These are phyloP conservation scores for Boletus calvinii DNA, from an alignment of 1,284 basidiomycete genomes.

Conservation along the genomic window DNA sequence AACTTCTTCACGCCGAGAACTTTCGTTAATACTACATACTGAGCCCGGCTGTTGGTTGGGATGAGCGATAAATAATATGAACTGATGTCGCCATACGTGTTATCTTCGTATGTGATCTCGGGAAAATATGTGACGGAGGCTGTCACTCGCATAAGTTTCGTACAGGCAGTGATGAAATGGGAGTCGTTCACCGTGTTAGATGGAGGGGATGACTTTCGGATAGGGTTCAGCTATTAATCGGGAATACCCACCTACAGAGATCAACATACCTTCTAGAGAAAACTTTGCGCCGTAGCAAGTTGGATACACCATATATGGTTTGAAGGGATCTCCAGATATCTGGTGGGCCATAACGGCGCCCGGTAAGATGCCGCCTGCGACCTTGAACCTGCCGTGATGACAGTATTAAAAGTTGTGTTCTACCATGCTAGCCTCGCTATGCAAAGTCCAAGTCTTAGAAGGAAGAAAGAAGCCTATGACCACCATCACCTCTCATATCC, in stretches of 20 bases:
- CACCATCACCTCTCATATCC: too few species aligned
- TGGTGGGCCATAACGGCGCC: constrained; percentile 27
- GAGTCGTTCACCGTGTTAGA: constrained; percentile 15
- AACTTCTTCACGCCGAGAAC: constrained; percentile 46
- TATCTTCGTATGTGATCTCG: constrained; percentile 33
- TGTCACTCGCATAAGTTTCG: constrained; percentile 16
- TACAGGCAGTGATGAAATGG: background rate
- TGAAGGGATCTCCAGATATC: constrained; percentile 20
- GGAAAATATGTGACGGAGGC: constrained; percentile 46
- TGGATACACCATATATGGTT: constrained; percentile 22
- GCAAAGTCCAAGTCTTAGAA: too few species aligned
- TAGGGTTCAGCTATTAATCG: too few species aligned
- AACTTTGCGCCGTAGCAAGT: constrained; percentile 25
- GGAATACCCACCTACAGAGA: background rate
- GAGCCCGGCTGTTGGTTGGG: constrained; percentile 43
- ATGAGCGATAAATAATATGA: background rate
- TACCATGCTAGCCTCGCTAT: too few species aligned
- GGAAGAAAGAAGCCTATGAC: too few species aligned
- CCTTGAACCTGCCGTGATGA: constrained; percentile 25
- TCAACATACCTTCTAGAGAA: constrained; percentile 32
- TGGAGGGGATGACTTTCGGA: constrained; percentile 13
- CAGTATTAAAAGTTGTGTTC: constrained; percentile 13
- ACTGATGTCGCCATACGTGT: constrained; percentile 11
- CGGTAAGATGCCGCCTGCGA: constrained; percentile 23
- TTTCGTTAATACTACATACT: constrained; percentile 52